Percentiles rank a stretch among this genome's conserved stretches.
Evolutionary conservation across 176 grass and related monocot genomes (phyloP).

Genomic region (Panicum miliaceum): DNA sequence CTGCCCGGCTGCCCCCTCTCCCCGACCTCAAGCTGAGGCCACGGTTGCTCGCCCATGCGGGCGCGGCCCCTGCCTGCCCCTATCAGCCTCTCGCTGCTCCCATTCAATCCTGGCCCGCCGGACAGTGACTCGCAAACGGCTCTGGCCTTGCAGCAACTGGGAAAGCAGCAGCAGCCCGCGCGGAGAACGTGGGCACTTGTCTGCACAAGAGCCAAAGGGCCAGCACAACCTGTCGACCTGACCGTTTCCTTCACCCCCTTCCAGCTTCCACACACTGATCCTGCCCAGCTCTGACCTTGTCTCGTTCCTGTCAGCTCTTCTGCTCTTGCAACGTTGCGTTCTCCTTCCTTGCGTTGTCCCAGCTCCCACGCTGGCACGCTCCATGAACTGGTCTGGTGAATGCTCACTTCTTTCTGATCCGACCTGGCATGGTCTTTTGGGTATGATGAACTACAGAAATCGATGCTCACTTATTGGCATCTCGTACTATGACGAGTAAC

Average conservation of each 20-base stretch:
- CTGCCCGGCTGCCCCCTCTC: background rate
- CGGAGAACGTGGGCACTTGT: slow-evolving; percentile 47
- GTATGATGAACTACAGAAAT: slow-evolving; percentile 2
- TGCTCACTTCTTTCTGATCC: background rate
- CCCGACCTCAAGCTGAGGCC: background rate
- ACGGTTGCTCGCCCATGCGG: slow-evolving; percentile 30
- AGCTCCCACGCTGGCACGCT: background rate
- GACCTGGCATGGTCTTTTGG: background rate
- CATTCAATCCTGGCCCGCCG: background rate
- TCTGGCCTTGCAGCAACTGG: background rate
- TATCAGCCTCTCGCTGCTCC: slow-evolving; percentile 26
- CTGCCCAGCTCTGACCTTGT: slow-evolving; percentile 7
- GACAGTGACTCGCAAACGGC: slow-evolving; percentile 42
- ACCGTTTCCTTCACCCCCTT: slow-evolving; percentile 25
- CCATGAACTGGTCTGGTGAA: background rate
- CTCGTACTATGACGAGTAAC: background rate
- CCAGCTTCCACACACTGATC: slow-evolving; percentile 37
- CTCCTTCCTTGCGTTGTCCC: background rate
- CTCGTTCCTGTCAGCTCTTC: slow-evolving; percentile 38
- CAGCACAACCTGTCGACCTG: slow-evolving; percentile 27
- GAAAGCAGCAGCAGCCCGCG: background rate
- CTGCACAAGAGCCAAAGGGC: slow-evolving; percentile 40
- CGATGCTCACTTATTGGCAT: background rate
- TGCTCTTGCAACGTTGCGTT: slow-evolving; percentile 23
- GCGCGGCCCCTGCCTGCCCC: slow-evolving; percentile 15